Conservation (phyloP, 331 rosid species). For the Ulmus americana region DNA sequence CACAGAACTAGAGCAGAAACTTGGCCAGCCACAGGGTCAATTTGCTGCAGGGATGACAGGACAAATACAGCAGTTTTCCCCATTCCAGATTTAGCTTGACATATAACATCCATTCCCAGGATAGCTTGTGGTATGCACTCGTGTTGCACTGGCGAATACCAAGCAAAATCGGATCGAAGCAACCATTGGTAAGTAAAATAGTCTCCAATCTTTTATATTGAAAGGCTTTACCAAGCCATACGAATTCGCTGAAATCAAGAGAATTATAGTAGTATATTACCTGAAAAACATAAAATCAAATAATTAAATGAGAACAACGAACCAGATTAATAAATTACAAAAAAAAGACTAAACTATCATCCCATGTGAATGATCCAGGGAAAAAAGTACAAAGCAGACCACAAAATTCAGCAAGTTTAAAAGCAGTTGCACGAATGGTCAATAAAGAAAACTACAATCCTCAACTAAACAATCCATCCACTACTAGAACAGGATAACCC, state of each 20-base stretch:
- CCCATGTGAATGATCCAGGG: background rate
- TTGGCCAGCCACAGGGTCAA: constrained; percentile 94
- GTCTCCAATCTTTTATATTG: constrained; percentile 53
- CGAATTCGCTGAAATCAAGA: constrained; percentile 64
- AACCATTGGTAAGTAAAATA: constrained; percentile 68
- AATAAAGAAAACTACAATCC: background rate
- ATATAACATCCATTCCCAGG: constrained; percentile 97
- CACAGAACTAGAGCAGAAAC: constrained; percentile 92
- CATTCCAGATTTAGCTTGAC: constrained; percentile 99
- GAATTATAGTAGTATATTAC: constrained; percentile 61
- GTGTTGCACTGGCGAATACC: constrained; percentile 94
- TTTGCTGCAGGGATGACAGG: constrained; percentile 89
- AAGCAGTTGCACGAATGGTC: background rate
- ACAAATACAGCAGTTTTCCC: constrained; percentile 99
- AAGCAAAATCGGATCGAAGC: constrained; percentile 65
- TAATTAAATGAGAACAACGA: constrained; percentile 1
- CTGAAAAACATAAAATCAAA: constrained; percentile 42
- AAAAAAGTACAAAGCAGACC: background rate
- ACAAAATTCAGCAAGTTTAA: background rate
- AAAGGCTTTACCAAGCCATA: constrained; percentile 60
- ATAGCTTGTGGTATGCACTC: constrained; percentile 99
- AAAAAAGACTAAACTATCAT: background rate
- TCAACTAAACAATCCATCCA: background rate
- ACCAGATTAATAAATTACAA: background rate
- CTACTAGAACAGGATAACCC: background rate